These are phyloP conservation scores for Metarhizium guizhouense DNA, from an alignment of 2,329 filamentous ascomycete genomes.

Conservation along the genomic window DNA sequence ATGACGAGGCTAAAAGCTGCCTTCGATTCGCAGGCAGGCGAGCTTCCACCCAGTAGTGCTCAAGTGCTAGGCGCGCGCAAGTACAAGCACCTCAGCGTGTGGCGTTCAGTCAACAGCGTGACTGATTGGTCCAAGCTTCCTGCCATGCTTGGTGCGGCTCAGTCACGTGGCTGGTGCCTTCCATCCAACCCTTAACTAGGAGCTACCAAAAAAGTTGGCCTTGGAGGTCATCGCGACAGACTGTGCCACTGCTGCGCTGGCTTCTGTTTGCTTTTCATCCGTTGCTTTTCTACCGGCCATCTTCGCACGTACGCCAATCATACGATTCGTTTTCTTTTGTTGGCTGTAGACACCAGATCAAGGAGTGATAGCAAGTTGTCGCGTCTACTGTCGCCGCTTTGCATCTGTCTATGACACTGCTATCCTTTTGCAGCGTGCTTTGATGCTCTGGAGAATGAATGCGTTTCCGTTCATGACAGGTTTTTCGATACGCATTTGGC, in stretches of 20 bases:
- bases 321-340: not conserved
- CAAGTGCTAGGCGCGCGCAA: constrained; percentile 8
- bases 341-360: not conserved
- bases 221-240: constrained; percentile 8
- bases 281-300: constrained; percentile 1
- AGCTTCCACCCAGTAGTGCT: constrained; percentile 10
- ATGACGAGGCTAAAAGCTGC: constrained; percentile 49
- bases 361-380: not conserved
- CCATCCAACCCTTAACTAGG: constrained; percentile 18
- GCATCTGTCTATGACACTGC: not conserved
- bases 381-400: not conserved
- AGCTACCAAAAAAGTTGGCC: constrained; percentile 12
- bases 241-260: not conserved
- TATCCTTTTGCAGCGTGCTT: not conserved
- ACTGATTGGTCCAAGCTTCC: not conserved
- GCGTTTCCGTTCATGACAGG: not conserved
- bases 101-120: constrained; percentile 5
- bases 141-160: not conserved
- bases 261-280: constrained; percentile 4
- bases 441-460: not conserved
- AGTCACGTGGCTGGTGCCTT: constrained; percentile 9
- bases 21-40: constrained; percentile 18
- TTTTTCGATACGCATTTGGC: not conserved
- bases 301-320: not conserved
- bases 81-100: constrained; percentile 14